Evolutionary conservation across 2,329 filamentous ascomycete genomes (phyloP), one percentile per base, ranked within the genome.

Genomic region (Leptographium flavum): DNA sequence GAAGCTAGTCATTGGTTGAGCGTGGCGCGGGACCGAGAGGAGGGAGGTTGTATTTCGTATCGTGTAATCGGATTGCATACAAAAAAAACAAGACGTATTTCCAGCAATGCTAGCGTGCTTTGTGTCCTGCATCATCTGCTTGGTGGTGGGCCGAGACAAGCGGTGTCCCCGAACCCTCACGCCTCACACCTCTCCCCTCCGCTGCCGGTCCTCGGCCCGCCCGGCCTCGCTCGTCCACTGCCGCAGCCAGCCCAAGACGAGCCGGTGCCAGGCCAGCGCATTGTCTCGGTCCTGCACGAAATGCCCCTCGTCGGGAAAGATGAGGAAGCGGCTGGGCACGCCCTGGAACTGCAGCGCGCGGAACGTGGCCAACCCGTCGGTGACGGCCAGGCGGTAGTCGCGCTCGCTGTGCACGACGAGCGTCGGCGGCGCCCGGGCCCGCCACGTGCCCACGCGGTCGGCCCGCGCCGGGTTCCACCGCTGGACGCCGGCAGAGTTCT

Each of bases 1-100:
- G 62, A 81, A 80, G 69, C 73, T 98, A 56, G 68, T 96, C 57
- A 94, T 98, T 68, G 92, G 92, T 83, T 98, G 90, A 75, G 62
- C 28, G 46, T n/a, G 15, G 6, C 19, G 21, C 11, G 11, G 35
- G 3, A 13, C 14, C 6, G 35, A 32, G 31, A n/a, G 8, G 27
- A 28, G 27, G 25, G 27, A n/a, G n/a, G 8, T 4, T 28, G 27
- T 11, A 28, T 28, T 8, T 28, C 27, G n/a, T n/a, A n/a, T n/a
- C n/a, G n/a, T n/a, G n/a, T n/a, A n/a, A n/a, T n/a, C n/a, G n/a
- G n/a, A n/a, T n/a, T n/a, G n/a, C n/a, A n/a, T n/a, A n/a, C n/a
- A n/a, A n/a, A n/a, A n/a, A n/a, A n/a, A n/a, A n/a, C n/a, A n/a
- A n/a, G n/a, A n/a, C n/a, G n/a, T n/a, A n/a, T n/a, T n/a, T n/a